Base-by-base conservation (phyloP, 139 green algal genomes). In the Astrephomene gubernaculifera region DNA sequence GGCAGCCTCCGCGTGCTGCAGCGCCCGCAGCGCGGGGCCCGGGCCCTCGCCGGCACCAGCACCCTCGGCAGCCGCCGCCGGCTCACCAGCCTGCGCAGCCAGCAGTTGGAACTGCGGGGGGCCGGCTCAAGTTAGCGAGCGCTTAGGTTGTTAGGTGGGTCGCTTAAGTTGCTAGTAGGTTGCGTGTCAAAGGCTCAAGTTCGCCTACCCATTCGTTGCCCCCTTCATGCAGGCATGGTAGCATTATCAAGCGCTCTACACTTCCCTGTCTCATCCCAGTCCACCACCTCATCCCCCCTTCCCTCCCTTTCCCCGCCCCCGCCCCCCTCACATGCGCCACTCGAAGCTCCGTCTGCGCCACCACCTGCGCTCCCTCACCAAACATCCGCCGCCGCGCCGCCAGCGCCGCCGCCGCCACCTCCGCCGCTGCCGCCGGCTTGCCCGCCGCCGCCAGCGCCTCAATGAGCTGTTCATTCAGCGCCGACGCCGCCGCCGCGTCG, bases 1-100 rank as follows among this genome's bases (percentile, higher is more conserved):
- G 1, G 79, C 79, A 17, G 61, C 65, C 45, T 86, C 79, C 4
- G 79, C 79, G 49, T 86, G 79, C 49, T 70, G 65, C 65, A 79
- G 79, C 65, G 79, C 79, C 21, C 49, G 49, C 79, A 79, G 65
- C 49, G 79, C 33, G 27, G 78, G 63, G 33, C 63, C 78, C 38
- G 60, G 63, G 43, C 60, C 75, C 8, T 36, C 74, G 8, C 36
- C 35, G 10, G 54, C 68, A 25, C 17, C 41, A 27, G 70, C 43
- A 2, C 9, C 65, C 2, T 35, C 65, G 4, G 29, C 61, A 10
- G 61, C n/a, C n/a, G 29, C 61, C n/a, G 61, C 61, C 61, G 61
- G 63, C 63, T 70, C 63, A 21, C 22, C 57, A 6, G 17, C 27
- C 57, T 57, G 39, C 41, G 22, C 44, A 17, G 49, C 71, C 45